Percentiles rank a stretch among this genome's conserved stretches.
Conservation (phyloP, 2,329 filamentous ascomycete species). For the Paecilomyces formosus region DNA sequence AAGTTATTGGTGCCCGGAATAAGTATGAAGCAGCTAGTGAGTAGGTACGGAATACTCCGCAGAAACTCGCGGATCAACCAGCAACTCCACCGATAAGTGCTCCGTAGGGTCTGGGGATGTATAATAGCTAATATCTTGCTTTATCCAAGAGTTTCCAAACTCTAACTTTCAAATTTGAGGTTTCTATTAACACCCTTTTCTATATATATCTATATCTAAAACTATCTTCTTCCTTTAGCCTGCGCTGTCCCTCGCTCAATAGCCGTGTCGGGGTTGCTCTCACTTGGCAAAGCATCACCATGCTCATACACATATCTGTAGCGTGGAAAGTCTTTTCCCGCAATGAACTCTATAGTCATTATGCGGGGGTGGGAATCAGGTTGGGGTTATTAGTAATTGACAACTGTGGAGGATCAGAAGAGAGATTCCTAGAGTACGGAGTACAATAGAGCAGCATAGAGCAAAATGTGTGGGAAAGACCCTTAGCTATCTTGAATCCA, state of each 20-base stretch:
- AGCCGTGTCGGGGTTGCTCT: background rate
- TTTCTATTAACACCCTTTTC: background rate
- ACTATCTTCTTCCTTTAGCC: too few species aligned
- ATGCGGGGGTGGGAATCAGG: background rate
- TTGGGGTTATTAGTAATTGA: background rate
- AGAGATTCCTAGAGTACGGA: background rate
- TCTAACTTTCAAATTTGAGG: background rate
- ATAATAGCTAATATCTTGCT: too few species aligned
- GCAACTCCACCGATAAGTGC: background rate
- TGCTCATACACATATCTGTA: background rate
- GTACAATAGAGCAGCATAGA: too few species aligned
- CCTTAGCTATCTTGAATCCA: background rate
- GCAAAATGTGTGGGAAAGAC: background rate
- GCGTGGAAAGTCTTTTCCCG: background rate
- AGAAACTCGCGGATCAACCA: background rate
- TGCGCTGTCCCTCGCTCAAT: background rate
- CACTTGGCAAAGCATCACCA: background rate
- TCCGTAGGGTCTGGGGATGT: background rate
- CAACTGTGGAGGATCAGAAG: background rate
- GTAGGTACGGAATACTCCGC: too few species aligned
- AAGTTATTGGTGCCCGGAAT: background rate
- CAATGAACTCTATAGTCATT: background rate
- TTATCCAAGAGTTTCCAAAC: background rate
- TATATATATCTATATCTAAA: background rate
- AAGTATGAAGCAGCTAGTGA: background rate